Percentiles rank a stretch among this genome's conserved stretches.
Conservation (phyloP, 2,329 filamentous ascomycete genomes). For the Grosmannia penicillata region DNA sequence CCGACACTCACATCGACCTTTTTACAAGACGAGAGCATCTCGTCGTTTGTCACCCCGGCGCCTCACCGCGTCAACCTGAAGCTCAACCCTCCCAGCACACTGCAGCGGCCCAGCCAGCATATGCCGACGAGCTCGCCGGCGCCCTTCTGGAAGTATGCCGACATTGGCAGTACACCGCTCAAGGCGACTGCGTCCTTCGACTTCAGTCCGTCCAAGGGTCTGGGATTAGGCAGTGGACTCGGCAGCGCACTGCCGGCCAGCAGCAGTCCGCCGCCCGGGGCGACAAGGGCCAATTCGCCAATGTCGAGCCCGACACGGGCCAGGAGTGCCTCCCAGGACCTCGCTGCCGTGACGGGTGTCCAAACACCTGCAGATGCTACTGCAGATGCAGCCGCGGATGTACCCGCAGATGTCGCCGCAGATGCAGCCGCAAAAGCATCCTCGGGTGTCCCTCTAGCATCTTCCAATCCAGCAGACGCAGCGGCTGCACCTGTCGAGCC, state of each 20-base stretch:
- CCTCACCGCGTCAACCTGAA: conserved; percentile 59
- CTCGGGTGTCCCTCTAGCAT: not conserved
- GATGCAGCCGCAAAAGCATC: not conserved
- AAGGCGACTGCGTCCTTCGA: conserved; percentile 34
- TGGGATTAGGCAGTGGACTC: conserved; percentile 4
- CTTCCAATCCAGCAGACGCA: not conserved
- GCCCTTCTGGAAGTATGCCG: conserved; percentile 78
- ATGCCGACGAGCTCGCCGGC: conserved; percentile 77
- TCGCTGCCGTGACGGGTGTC: conserved; percentile 3
- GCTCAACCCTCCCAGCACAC: conserved; percentile 65
- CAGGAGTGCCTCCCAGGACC: conserved; percentile 9
- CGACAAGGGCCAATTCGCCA: conserved; percentile 30
- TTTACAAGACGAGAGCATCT: conserved; percentile 44
- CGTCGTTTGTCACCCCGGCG: conserved; percentile 55
- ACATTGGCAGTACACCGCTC: conserved; percentile 59
- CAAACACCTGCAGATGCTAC: conserved; percentile 1
- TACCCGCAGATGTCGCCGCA: not conserved
- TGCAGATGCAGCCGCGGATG: not conserved
- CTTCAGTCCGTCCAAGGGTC: conserved; percentile 39
- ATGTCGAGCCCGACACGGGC: conserved; percentile 33
- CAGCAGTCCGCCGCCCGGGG: conserved; percentile 40
- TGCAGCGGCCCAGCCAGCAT: conserved; percentile 68
- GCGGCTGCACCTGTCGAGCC: not conserved
- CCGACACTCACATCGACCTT: conserved; percentile 49
- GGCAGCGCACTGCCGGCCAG: conserved; percentile 27